phyloP scores from a whole-genome alignment of 306 rosid genomes.

The Abrus pulchellus region DNA sequence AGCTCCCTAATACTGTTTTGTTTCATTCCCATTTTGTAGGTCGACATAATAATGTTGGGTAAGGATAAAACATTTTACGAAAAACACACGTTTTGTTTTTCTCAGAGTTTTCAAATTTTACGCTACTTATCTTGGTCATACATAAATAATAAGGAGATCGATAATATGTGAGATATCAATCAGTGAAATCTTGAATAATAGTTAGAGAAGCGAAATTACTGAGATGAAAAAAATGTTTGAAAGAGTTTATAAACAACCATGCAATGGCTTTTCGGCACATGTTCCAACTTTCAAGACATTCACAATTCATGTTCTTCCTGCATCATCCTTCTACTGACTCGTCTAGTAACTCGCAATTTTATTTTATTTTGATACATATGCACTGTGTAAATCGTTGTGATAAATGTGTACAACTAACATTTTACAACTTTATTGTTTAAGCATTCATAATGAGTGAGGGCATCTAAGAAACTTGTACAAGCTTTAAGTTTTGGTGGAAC shows the following conservation, averaged over 20 bases:
- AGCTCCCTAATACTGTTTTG: too few relatives aligned
- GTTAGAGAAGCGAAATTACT: neutral
- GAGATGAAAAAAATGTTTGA: neutral
- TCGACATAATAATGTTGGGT: too few relatives aligned
- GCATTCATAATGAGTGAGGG: constrained; percentile 9
- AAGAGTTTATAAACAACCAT: neutral
- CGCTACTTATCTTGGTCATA: too few relatives aligned
- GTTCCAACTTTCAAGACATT: neutral
- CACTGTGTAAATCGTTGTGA: neutral
- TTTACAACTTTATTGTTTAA: constrained; percentile 2
- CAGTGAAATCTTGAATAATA: neutral
- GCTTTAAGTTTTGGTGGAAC: constrained; percentile 15
- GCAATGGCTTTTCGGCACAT: neutral
- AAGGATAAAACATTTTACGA: too few relatives aligned
- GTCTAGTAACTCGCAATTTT: neutral
- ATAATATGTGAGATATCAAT: neutral
- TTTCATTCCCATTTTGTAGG: too few relatives aligned
- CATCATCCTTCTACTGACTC: neutral
- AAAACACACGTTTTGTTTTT: too few relatives aligned
- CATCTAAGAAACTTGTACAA: neutral
- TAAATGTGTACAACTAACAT: constrained; percentile 13
- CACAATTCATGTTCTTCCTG: constrained; percentile 4
- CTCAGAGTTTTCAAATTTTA: too few relatives aligned
- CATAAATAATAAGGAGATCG: neutral
- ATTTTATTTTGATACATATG: neutral